These are phyloP conservation scores for Nothophaeocryptopus gaeumannii DNA, from an alignment of 2,329 filamentous ascomycete species.

Conservation along the genomic window DNA sequence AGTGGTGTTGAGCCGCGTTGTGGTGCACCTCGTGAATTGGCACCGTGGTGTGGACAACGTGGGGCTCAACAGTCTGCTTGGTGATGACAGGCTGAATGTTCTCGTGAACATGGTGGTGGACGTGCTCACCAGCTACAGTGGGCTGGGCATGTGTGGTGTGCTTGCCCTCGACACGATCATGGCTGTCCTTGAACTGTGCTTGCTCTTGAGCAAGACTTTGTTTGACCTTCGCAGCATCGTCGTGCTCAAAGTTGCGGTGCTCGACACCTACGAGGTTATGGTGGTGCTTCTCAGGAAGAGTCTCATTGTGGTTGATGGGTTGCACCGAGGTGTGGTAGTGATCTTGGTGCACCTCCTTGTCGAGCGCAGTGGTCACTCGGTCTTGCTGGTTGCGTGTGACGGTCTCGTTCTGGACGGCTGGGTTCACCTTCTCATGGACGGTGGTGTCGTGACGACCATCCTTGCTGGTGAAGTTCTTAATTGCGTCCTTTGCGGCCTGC, in stretches of 20 bases:
- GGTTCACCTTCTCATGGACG: conserved; percentile 63
- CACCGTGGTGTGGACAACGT: conserved; percentile 67
- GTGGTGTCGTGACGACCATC: conserved; percentile 67
- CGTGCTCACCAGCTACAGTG: conserved; percentile 58
- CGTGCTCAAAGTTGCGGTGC: conserved; percentile 61
- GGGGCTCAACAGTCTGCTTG: conserved; percentile 64
- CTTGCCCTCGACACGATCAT: conserved; percentile 46
- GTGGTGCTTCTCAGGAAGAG: conserved; percentile 60
- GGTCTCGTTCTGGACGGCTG: conserved; percentile 48
- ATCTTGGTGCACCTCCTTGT: conserved; percentile 69
- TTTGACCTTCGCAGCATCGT: conserved; percentile 50
- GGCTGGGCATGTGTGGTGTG: conserved; percentile 51
- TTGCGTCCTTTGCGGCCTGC: conserved; percentile 64
- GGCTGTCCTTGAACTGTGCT: conserved; percentile 53
- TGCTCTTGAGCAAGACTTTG: conserved; percentile 53
- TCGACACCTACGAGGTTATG: conserved; percentile 59
- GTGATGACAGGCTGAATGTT: conserved; percentile 67
- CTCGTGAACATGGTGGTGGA: conserved; percentile 66
- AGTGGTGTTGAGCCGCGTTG: conserved; percentile 64
- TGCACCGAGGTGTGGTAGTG: conserved; percentile 70
- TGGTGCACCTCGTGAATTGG: conserved; percentile 72
- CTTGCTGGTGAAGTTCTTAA: conserved; percentile 58
- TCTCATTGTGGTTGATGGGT: conserved; percentile 57
- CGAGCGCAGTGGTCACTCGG: conserved; percentile 58
- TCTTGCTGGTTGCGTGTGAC: conserved; percentile 54